A percentile compares a stretch with the other conserved stretches of the same genome.
These are phyloP conservation scores for Leptographium galeiforme DNA, from an alignment of 2,329 filamentous ascomycete genomes.

Conservation along the genomic window DNA sequence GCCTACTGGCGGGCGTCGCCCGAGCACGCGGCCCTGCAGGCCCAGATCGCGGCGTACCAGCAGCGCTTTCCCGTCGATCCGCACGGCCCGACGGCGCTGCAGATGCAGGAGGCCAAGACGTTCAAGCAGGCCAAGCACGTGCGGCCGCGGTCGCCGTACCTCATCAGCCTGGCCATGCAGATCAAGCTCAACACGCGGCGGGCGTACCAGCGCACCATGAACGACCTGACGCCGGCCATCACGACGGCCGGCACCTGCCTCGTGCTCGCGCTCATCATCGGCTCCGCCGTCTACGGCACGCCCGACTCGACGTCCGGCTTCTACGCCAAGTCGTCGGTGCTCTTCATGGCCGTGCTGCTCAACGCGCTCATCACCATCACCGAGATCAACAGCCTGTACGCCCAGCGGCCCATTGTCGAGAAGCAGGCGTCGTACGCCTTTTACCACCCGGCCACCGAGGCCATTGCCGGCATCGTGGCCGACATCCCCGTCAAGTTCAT, in stretches of 20 bases:
- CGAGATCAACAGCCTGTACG: conserved; percentile 75
- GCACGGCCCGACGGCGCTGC: conserved; percentile 24
- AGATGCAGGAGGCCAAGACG: conserved; percentile 30
- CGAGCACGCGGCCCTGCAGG: conserved; percentile 35
- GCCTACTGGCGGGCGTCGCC: conserved; percentile 41
- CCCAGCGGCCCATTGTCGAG: conserved; percentile 81
- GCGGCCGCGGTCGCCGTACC: conserved; percentile 42
- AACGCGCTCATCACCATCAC: conserved; percentile 72
- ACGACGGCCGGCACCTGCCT: conserved; percentile 73
- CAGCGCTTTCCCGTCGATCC: conserved; percentile 27
- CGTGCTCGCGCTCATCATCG: conserved; percentile 26
- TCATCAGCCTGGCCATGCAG: conserved; percentile 43
- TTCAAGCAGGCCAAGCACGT: conserved; percentile 35
- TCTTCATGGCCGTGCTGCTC: conserved; percentile 80
- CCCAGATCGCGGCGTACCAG: conserved; percentile 43
- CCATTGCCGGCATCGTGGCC: conserved; percentile 69
- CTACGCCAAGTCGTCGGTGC: conserved; percentile 52
- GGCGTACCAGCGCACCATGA: conserved; percentile 67
- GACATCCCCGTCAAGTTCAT: conserved; percentile 71
- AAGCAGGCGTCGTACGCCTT: conserved; percentile 79
- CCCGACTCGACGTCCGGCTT: conserved; percentile 23
- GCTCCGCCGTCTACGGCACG: conserved; percentile 8
- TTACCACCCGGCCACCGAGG: conserved; percentile 81
- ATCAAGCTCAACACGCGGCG: conserved; percentile 42
- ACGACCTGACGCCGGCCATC: conserved; percentile 60